Base-by-base conservation (phyloP, 139 green algal species). In the Haematococcus lacustris region DNA sequence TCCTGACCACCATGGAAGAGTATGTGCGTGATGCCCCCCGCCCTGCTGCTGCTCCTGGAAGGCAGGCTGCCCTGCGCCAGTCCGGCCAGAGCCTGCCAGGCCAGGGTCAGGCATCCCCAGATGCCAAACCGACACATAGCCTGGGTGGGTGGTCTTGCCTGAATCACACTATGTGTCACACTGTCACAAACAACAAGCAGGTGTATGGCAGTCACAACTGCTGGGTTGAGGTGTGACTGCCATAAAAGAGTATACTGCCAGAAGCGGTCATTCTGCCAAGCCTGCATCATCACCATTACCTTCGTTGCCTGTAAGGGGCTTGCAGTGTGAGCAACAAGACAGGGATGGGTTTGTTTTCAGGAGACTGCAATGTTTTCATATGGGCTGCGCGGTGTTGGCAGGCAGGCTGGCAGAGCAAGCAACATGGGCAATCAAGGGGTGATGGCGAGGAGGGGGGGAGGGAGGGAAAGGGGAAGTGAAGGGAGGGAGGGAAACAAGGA, bases 1-100 rank as follows among this genome's bases (percentile, higher is more conserved):
- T 98, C 80, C 68, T 97, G 43, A 68, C 73, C 2, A 87, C 85
- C 28, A 95, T 98, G 91, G 87, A 97, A 75, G 86, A 92, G 35
- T 97, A 97, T 61, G 74, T 84, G 6, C 71, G 79, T 37, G 78
- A 89, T 34, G 86, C 87, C 0, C 85, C 87, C 2, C 74, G 64
- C 9, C 71, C 9, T 90, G 51, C 77, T 61, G 7, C 3, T 25
- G 41, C 30, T 28, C 23, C n/a, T 28, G 28, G 5, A 30, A 40
- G 61, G 5, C n/a, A 39, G 3, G 4, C 30, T 43, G 61, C 33
- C 61, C n/a, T n/a, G n/a, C 47, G 47, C 17, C 47, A 57, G 13
- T 9, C 9, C 9, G 13, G 47, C 47, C 47, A 9, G 9, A 17
- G 17, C 47, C 47, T 57, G 47, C 47, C 47, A 17, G 9, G 47